Evolutionary conservation across 352 stramenopile genomes (phyloP).

Genomic region (Thalassiosira exigua): DNA sequence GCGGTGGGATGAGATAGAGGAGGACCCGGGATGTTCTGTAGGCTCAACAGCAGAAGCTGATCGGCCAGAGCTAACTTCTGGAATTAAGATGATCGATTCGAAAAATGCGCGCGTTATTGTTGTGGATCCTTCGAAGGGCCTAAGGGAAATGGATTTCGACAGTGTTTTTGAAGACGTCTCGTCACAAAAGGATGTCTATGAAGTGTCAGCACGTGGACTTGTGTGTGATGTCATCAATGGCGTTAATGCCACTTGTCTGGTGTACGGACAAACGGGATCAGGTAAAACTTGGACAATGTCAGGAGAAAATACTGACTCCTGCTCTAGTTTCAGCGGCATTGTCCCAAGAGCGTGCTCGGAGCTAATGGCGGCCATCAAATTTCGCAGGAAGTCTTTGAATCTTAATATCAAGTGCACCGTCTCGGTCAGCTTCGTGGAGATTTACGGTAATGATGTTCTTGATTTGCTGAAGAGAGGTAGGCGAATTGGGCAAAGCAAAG

Average conservation of each 20-base stretch:
- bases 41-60: constrained; percentile 11
- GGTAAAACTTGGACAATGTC: constrained; percentile 73
- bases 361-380: constrained; percentile 58
- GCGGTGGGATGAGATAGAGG: constrained; percentile 45
- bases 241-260: constrained; percentile 69
- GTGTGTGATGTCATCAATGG: constrained; percentile 72
- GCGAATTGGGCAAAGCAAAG: constrained; percentile 60
- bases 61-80: constrained; percentile 16
- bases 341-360: constrained; percentile 71
- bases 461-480: constrained; percentile 57
- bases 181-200: constrained; percentile 52
- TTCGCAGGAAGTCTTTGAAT: constrained; percentile 35
- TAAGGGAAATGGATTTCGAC: constrained; percentile 68
- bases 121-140: constrained; percentile 54
- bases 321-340: constrained; percentile 54
- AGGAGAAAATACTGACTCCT: constrained; percentile 24
- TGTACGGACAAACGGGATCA: constrained; percentile 72
- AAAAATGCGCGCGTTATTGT: constrained; percentile 54
- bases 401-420: constrained; percentile 55
- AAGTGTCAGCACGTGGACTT: constrained; percentile 42
- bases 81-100: constrained; percentile 52
- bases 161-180: constrained; percentile 38
- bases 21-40: not conserved
- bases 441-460: constrained; percentile 69
- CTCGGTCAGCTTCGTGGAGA: constrained; percentile 67